These are phyloP conservation scores for Tetracladium maxilliforme DNA, from an alignment of 2,329 filamentous ascomycete genomes.

Conservation along the genomic window DNA sequence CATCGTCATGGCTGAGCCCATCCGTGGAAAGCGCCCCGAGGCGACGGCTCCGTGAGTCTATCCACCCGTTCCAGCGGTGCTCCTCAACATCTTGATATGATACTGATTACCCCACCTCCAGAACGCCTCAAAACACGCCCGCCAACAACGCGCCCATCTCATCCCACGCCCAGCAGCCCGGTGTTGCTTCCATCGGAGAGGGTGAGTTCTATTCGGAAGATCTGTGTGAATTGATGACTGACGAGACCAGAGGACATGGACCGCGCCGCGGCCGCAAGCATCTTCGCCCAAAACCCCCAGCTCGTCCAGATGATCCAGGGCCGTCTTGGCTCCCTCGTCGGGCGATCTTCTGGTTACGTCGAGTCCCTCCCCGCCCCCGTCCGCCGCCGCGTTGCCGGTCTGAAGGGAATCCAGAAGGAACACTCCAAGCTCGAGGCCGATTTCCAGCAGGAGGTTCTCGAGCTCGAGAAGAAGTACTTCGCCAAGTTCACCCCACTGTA, in stretches of 20 bases:
- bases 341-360: constrained; percentile 92
- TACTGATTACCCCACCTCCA: constrained; percentile 34
- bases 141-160: constrained; percentile 93
- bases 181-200: constrained; percentile 91
- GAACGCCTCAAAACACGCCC: constrained; percentile 97
- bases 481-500: constrained; percentile 97
- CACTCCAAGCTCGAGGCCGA: constrained; percentile 96
- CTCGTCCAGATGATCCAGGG: constrained; percentile 97
- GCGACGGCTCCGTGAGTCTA: constrained; percentile 41
- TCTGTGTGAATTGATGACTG: constrained; percentile 9
- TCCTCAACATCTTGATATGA: too few species aligned
- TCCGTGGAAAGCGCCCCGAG: constrained; percentile 47
- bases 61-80: too few species aligned
- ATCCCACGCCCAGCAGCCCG: constrained; percentile 90
- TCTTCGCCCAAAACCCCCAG: constrained; percentile 91
- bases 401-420: constrained; percentile 97
- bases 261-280: constrained; percentile 69
- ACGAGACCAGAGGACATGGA: constrained; percentile 67
- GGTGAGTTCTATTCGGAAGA: constrained; percentile 41
- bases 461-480: constrained; percentile 99
- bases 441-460: constrained; percentile 95
- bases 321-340: constrained; percentile 83
- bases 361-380: constrained; percentile 85
- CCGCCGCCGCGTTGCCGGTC: constrained; percentile 81
- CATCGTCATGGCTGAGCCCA: constrained; percentile 44